Evolutionary conservation across 176 grass and related monocot species (phyloP).

Genomic region (Saccharum spontaneum): DNA sequence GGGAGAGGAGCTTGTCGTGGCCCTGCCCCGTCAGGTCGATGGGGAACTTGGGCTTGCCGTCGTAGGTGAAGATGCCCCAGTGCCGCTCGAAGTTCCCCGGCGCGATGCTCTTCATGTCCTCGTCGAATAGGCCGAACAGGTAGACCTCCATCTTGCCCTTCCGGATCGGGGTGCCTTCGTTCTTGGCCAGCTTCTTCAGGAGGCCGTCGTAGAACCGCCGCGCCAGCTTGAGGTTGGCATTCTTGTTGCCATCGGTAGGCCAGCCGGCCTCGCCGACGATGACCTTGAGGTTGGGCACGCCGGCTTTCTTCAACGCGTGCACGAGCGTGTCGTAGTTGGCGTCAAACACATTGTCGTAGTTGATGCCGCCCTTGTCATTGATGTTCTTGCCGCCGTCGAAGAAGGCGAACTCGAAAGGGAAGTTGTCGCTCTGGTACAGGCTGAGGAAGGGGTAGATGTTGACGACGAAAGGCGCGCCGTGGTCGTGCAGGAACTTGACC

Average conservation of each 20-base stretch:
- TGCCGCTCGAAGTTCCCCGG: slow-evolving; percentile 76
- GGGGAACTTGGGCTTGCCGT: slow-evolving; percentile 85
- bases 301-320: slow-evolving; percentile 72
- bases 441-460: slow-evolving; percentile 96
- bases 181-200: slow-evolving; percentile 57
- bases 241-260: slow-evolving; percentile 85
- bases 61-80: slow-evolving; percentile 84
- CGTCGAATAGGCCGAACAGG: slow-evolving; percentile 79
- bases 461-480: slow-evolving; percentile 62
- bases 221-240: slow-evolving; percentile 43
- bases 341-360: slow-evolving; percentile 89
- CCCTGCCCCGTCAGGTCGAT: slow-evolving; percentile 70
- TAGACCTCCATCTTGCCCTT: slow-evolving; percentile 68
- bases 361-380: slow-evolving; percentile 56
- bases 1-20: slow-evolving; percentile 41
- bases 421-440: slow-evolving; percentile 61
- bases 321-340: slow-evolving; percentile 85
- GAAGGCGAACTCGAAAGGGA: slow-evolving; percentile 81
- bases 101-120: slow-evolving; percentile 79
- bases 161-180: slow-evolving; percentile 62
- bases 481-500: slow-evolving; percentile 63
- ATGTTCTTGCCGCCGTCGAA: slow-evolving; percentile 61
- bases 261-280: slow-evolving; percentile 81
- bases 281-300: slow-evolving; percentile 64
- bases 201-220: slow-evolving; percentile 68